Evolutionary conservation across 2,329 filamentous ascomycete species (phyloP), one percentile per base, ranked within the genome.

Genomic region (Cladobotryum mycophilum): DNA sequence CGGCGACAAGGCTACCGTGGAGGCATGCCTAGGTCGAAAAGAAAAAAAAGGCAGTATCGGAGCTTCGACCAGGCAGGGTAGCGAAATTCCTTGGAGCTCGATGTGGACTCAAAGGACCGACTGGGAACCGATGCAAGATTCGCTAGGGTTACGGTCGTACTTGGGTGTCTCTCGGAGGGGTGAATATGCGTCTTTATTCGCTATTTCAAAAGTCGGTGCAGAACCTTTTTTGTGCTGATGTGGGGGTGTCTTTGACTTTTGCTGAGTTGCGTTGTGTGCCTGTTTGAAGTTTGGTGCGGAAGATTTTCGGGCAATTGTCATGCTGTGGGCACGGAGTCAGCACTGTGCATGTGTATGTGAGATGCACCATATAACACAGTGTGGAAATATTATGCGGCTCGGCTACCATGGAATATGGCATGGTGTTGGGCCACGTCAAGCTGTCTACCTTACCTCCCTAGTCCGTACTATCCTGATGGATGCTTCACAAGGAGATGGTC

Each of bases 201-300:
- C 60, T 61, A 60, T 64, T 66, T 62, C 60, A 67, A 70, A 68
- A 70, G 64, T 70, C 66, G 68, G 66, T 68, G 65, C 65, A 65
- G 64, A 63, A 63, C 64, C 25, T 30, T 30, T 30, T 30, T 68
- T 59, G 61, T 67, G 61, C 60, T 62, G 53, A 64, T 68, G 67
- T 70, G 68, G 67, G 66, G 67, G 25, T 30, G 25, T 30, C 25
- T 30, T 30, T 30, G 25, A 8, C 25, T 30, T 30, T 30, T 30
- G 25, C 25, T 30, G 25, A 30, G 25, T 30, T 30, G 25, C 25
- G 25, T 30, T 30, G 25, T 30, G 25, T 30, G 25, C 25, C 25
- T 30, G 25, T 30, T 30, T 30, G 25, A 30, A 30, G 25, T 30
- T 46, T 52, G 53, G 38, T 34, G 53, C 62, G 61, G 61, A 47